Conservation (phyloP, 768 basidiomycete genomes). For the Cystofilobasidium capitatum region DNA sequence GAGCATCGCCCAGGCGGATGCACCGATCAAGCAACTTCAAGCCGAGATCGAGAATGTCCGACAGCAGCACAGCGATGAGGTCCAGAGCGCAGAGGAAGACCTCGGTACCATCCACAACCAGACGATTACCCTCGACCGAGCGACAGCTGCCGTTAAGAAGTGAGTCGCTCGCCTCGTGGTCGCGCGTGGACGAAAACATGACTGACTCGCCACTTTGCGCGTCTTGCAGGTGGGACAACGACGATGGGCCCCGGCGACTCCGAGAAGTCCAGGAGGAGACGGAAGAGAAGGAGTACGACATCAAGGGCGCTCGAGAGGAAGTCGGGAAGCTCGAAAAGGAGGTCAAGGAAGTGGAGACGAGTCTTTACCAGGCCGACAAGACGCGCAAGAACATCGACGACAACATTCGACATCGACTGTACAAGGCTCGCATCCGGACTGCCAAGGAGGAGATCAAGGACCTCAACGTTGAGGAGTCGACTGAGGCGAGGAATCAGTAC, state of each 20-base stretch:
- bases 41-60: slow-evolving; percentile 27
- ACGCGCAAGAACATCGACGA: slow-evolving; percentile 45
- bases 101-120: slow-evolving; percentile 12
- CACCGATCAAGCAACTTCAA: slow-evolving; percentile 29
- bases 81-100: background rate
- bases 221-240: slow-evolving; percentile 15
- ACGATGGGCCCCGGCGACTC: slow-evolving; percentile 23
- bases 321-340: slow-evolving; percentile 30
- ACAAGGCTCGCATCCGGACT: slow-evolving; percentile 55
- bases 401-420: slow-evolving; percentile 67
- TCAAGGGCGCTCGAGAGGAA: slow-evolving; percentile 26
- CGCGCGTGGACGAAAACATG: no score
- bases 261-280: slow-evolving; percentile 27
- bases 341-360: slow-evolving; percentile 22
- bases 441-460: slow-evolving; percentile 62
- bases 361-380: slow-evolving; percentile 16
- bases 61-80: slow-evolving; percentile 7
- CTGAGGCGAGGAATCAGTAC: slow-evolving; percentile 72
- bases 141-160: slow-evolving; percentile 8
- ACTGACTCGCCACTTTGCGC: background rate
- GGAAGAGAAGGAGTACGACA: slow-evolving; percentile 28
- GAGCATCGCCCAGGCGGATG: slow-evolving; percentile 27
- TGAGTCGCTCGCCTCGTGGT: background rate
- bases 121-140: background rate
- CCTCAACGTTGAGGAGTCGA: slow-evolving; percentile 75